Conservation (phyloP, 139 green algal genomes). For the Desmodesmus armatus region DNA sequence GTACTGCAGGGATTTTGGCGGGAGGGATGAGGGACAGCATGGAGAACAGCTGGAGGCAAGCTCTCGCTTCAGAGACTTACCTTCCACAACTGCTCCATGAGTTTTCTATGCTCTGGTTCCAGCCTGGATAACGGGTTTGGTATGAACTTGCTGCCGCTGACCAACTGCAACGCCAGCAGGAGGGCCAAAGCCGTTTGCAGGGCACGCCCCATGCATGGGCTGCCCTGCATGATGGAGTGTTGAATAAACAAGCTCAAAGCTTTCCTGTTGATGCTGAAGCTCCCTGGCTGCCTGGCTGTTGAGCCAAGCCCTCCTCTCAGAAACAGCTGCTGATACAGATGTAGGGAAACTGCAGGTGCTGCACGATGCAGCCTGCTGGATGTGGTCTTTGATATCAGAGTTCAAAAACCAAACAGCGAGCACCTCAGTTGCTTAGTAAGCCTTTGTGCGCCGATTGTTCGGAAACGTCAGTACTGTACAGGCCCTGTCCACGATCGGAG, state of each 20-base stretch:
- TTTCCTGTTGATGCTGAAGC: neutral
- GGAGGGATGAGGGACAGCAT: too few relatives aligned
- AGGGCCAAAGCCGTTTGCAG: neutral
- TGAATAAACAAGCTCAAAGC: neutral
- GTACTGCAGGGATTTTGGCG: too few relatives aligned
- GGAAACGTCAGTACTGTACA: too few relatives aligned
- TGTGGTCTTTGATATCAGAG: too few relatives aligned
- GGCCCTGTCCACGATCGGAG: too few relatives aligned
- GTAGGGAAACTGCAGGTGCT: neutral
- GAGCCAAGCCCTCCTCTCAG: too few relatives aligned
- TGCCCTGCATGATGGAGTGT: neutral
- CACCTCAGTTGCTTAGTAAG: too few relatives aligned
- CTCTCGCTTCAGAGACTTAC: too few relatives aligned
- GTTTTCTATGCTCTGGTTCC: neutral
- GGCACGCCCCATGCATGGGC: slow-evolving; percentile 2
- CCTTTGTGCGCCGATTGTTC: too few relatives aligned
- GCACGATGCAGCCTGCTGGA: neutral
- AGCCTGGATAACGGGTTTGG: slow-evolving; percentile 15
- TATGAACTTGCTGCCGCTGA: neutral
- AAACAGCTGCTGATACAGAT: neutral
- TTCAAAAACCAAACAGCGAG: too few relatives aligned
- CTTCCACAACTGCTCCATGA: slow-evolving; percentile 13
- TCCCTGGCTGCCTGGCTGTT: neutral
- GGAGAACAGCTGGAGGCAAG: too few relatives aligned
- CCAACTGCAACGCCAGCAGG: neutral